A percentile compares a stretch with the other conserved stretches of the same genome.
phyloP scores from a whole-genome alignment of 2,329 filamentous ascomycete genomes.

The Curvularia spicifera region DNA sequence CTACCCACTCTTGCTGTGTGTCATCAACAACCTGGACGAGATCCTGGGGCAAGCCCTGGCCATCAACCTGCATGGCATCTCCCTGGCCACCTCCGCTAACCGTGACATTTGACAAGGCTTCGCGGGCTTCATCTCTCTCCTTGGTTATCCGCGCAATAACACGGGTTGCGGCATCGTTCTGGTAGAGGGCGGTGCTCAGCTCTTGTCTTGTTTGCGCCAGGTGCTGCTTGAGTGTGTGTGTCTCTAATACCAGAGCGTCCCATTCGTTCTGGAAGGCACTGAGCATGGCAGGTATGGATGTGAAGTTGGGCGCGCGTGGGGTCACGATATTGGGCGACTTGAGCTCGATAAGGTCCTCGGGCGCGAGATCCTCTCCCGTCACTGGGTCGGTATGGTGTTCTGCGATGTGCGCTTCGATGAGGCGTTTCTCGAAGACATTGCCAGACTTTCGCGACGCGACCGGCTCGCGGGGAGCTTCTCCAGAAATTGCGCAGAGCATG shows the following conservation, averaged over 20 bases:
- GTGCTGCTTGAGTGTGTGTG: slow-evolving; percentile 88
- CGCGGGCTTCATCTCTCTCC: slow-evolving; percentile 90
- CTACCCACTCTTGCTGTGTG: slow-evolving; percentile 75
- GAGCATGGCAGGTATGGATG: slow-evolving; percentile 93
- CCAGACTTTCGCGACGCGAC: slow-evolving; percentile 95
- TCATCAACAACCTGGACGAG: slow-evolving; percentile 77
- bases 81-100: slow-evolving; percentile 65
- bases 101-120: slow-evolving; percentile 84
- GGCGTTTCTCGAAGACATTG: slow-evolving; percentile 89
- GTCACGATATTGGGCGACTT: slow-evolving; percentile 83
- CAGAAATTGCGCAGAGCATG: slow-evolving; percentile 74
- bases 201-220: slow-evolving; percentile 90
- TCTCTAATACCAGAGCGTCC: slow-evolving; percentile 91
- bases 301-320: slow-evolving; percentile 89
- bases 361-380: slow-evolving; percentile 80
- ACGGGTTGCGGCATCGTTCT: slow-evolving; percentile 94
- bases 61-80: slow-evolving; percentile 94
- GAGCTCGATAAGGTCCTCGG: slow-evolving; percentile 86
- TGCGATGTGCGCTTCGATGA: slow-evolving; percentile 93
- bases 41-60: slow-evolving; percentile 73
- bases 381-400: slow-evolving; percentile 93
- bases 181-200: slow-evolving; percentile 90
- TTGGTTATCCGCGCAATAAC: slow-evolving; percentile 91
- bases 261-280: slow-evolving; percentile 98
- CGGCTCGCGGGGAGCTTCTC: slow-evolving; percentile 92